These are phyloP conservation scores for Camelina laxa DNA, from an alignment of 345 rosid genomes.

Conservation along the genomic window DNA sequence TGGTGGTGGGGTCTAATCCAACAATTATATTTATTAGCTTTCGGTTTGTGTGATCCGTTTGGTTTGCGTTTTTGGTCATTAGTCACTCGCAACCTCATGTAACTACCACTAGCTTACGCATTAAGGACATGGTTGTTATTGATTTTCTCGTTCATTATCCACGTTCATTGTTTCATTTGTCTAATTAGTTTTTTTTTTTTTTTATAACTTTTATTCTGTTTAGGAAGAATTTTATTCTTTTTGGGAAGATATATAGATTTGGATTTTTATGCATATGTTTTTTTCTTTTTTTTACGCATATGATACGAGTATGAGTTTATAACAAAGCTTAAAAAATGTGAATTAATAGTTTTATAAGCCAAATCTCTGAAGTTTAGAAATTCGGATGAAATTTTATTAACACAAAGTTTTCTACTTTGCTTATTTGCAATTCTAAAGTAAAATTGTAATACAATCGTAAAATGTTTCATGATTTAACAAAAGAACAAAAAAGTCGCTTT, in stretches of 20 bases:
- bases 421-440: too few relatives aligned
- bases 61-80: constrained; percentile 14
- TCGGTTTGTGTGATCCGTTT: background rate
- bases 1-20: constrained; percentile 23
- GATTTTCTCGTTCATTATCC: constrained; percentile 4
- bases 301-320: too few relatives aligned
- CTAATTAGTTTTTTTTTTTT: background rate
- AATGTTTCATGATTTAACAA: too few relatives aligned
- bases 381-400: too few relatives aligned
- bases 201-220: too few relatives aligned
- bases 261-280: background rate
- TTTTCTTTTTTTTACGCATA: too few relatives aligned
- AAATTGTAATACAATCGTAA: too few relatives aligned
- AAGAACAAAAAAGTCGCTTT: constrained; percentile 42
- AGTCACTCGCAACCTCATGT: constrained; percentile 1
- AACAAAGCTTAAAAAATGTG: too few relatives aligned
- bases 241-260: background rate
- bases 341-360: too few relatives aligned
- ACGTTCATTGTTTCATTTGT: background rate
- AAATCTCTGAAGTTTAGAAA: too few relatives aligned
- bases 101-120: constrained; percentile 2
- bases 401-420: too few relatives aligned
- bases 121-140: background rate
- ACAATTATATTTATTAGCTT: constrained; percentile 6
- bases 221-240: background rate